Evolutionary conservation across 495 filamentous ascomycete species (phyloP).

Genomic region (Letharia columbiana): DNA sequence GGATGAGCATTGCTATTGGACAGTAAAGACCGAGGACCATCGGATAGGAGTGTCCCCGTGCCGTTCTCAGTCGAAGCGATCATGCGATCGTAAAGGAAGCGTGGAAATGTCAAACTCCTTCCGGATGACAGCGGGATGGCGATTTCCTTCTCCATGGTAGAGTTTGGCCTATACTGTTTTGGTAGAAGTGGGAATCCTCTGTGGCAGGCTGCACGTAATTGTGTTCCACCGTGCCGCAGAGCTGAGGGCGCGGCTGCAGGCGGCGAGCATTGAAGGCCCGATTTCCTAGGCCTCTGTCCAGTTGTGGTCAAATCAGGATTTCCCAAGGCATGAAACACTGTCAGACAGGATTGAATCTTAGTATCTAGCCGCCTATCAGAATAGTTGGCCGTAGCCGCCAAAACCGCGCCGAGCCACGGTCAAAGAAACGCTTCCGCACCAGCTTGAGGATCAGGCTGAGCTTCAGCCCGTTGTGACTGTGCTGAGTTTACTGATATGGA

Average conservation of each 20-base stretch:
- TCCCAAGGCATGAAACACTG: not conserved
- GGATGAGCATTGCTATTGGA: not conserved
- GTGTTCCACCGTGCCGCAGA: conserved; percentile 10
- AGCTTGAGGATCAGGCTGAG: not conserved
- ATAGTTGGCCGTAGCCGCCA: conserved; percentile 1
- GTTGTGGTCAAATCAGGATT: not conserved
- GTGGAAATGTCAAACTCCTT: not conserved
- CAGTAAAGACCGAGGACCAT: not conserved
- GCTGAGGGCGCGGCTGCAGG: conserved; percentile 6
- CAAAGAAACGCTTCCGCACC: not conserved
- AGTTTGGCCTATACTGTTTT: not conserved
- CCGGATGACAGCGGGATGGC: conserved; percentile 7
- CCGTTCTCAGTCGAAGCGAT: not conserved
- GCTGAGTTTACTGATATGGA: not conserved
- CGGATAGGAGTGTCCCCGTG: not conserved
- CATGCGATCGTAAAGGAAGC: not conserved
- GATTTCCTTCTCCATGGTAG: not conserved
- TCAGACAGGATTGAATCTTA: not conserved
- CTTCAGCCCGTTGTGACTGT: not conserved
- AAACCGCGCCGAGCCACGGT: not conserved
- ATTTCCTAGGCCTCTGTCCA: not conserved
- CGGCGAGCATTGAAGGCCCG: not conserved
- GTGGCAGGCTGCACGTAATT: not conserved
- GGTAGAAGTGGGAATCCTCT: not conserved
- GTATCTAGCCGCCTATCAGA: not conserved